phyloP scores from a whole-genome alignment of 768 basidiomycete species.

The Lactarius sp. region DNA sequence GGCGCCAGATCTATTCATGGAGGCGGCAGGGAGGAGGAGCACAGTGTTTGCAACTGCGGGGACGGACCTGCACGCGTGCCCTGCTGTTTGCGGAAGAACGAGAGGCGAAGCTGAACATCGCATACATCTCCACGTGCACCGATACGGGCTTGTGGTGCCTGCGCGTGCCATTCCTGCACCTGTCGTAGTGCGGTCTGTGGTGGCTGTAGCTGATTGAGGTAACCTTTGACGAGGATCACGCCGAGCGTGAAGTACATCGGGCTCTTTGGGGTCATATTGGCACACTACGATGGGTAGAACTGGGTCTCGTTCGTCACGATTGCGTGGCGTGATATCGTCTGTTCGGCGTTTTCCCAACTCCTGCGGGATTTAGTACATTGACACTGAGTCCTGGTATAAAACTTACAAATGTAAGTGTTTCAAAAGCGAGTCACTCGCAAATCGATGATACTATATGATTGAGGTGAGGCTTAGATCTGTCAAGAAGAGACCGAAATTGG shows the following conservation, averaged over 20 bases:
- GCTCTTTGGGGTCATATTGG: conserved; percentile 46
- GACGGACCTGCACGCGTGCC: conserved; percentile 31
- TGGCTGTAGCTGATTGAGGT: conserved; percentile 51
- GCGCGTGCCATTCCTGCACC: conserved; percentile 36
- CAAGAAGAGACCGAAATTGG: no score
- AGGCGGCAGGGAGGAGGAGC: conserved; percentile 19
- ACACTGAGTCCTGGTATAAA: no score
- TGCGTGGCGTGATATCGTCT: not conserved
- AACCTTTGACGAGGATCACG: conserved; percentile 48
- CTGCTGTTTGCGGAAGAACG: conserved; percentile 48
- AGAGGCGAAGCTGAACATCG: conserved; percentile 49
- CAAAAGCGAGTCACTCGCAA: no score
- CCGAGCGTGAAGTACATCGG: conserved; percentile 48
- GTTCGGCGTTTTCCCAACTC: not conserved
- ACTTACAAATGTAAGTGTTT: not conserved
- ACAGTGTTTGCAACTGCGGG: conserved; percentile 21
- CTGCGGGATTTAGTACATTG: no score
- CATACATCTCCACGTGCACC: conserved; percentile 60
- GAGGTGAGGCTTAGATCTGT: no score
- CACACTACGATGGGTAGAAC: conserved; percentile 48
- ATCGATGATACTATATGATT: no score
- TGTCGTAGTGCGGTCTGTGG: conserved; percentile 50
- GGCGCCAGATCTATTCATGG: conserved; percentile 21
- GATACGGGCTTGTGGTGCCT: conserved; percentile 39
- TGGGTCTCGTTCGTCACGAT: conserved; percentile 43